Conservation (phyloP, 441 rosid species). For the Euphorbia schlechtendalii region DNA sequence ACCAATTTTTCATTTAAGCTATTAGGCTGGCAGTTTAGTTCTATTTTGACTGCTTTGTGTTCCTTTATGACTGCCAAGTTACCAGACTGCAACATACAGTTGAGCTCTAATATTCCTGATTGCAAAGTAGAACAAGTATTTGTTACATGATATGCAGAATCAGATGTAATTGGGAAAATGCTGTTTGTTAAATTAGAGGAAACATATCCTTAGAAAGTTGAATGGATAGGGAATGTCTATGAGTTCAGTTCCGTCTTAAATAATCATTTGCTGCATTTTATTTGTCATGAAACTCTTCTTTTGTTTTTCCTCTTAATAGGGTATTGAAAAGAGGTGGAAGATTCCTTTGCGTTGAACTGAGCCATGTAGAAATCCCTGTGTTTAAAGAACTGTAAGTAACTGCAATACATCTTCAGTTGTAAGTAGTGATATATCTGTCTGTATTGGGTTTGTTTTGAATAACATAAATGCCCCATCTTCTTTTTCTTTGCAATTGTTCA, state of each 20-base stretch:
- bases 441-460: too few species aligned
- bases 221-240: background rate
- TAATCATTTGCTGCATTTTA: background rate
- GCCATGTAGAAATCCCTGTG: constrained; percentile 80
- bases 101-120: background rate
- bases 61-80: background rate
- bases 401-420: too few species aligned
- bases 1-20: background rate
- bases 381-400: constrained; percentile 81
- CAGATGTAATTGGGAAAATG: background rate
- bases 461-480: too few species aligned
- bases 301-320: constrained; percentile 37
- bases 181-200: background rate
- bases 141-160: too few species aligned
- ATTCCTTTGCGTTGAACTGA: constrained; percentile 87
- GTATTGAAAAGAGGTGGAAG: constrained; percentile 89
- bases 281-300: background rate
- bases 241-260: background rate
- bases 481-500: too few species aligned
- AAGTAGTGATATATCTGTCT: too few species aligned
- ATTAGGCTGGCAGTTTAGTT: background rate
- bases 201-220: background rate
- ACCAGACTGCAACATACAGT: background rate
- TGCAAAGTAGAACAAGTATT: background rate
- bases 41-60: background rate